A percentile compares a stretch with the other conserved stretches of the same genome.
phyloP scores from a whole-genome alignment of 208 protist genomes.

The Wallacemonas sp. region DNA sequence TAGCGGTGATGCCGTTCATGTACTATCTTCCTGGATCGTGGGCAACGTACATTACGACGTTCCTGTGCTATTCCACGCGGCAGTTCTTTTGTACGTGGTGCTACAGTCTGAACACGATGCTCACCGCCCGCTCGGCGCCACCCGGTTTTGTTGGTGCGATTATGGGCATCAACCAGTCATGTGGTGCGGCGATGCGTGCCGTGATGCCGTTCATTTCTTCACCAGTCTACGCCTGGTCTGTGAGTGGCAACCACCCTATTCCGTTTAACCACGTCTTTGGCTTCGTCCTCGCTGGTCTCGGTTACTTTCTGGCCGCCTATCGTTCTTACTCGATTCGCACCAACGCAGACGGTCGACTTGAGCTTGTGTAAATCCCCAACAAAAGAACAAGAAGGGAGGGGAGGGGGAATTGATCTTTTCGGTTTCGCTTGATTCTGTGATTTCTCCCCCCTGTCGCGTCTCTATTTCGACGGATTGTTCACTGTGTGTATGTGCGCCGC shows the following conservation, averaged over 20 bases:
- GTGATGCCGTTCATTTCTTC: constrained; percentile 39
- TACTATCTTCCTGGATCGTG: constrained; percentile 13
- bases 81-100: constrained; percentile 61
- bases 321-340: constrained; percentile 15
- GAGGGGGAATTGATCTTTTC: too few relatives aligned
- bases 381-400: not conserved
- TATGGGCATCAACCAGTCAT: constrained; percentile 72
- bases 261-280: constrained; percentile 62
- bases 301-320: constrained; percentile 3
- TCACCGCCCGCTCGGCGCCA: constrained; percentile 53
- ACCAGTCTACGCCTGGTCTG: constrained; percentile 58
- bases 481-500: too few relatives aligned
- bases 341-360: constrained; percentile 3
- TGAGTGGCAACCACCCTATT: constrained; percentile 30
- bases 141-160: constrained; percentile 41
- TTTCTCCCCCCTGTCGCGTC: not conserved
- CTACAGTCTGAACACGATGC: constrained; percentile 56
- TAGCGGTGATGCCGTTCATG: constrained; percentile 19
- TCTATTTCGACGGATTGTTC: too few relatives aligned
- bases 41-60: constrained; percentile 21
- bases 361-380: not conserved
- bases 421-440: too few relatives aligned
- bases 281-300: constrained; percentile 35
- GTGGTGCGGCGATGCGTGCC: constrained; percentile 41
- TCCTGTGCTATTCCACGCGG: constrained; percentile 25